phyloP scores from a whole-genome alignment of 441 rosid species.

The Croton setiger region DNA sequence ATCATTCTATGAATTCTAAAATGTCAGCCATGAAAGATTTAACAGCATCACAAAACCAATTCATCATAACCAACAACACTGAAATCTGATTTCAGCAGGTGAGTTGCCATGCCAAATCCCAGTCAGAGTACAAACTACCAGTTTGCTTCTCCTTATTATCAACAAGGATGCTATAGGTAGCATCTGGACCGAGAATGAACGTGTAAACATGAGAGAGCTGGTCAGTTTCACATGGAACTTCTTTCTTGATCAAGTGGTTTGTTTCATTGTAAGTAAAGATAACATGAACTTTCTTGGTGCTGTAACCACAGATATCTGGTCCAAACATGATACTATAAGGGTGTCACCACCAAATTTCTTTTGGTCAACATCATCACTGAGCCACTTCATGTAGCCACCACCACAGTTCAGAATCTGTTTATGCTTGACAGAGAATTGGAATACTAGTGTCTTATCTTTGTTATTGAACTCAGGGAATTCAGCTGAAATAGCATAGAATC shows the following conservation, averaged over 20 bases:
- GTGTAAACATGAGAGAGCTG: slow-evolving; percentile 93
- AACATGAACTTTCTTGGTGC: slow-evolving; percentile 94
- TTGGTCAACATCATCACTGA: slow-evolving; percentile 76
- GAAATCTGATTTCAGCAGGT: too few relatives aligned
- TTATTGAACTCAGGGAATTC: slow-evolving; percentile 81
- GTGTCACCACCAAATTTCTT: slow-evolving; percentile 91
- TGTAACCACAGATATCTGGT: slow-evolving; percentile 93
- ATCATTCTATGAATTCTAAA: too few relatives aligned
- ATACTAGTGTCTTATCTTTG: slow-evolving; percentile 68
- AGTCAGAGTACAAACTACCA: slow-evolving; percentile 83
- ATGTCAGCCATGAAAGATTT: too few relatives aligned
- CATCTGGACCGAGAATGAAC: slow-evolving; percentile 86
- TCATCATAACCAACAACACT: too few relatives aligned
- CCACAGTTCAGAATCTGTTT: slow-evolving; percentile 94
- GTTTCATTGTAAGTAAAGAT: slow-evolving; percentile 71
- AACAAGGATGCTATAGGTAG: slow-evolving; percentile 80
- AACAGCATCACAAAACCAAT: too few relatives aligned
- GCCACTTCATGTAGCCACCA: slow-evolving; percentile 82
- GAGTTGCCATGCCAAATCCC: too few relatives aligned
- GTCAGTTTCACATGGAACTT: slow-evolving; percentile 96
- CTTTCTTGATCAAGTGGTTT: slow-evolving; percentile 94
- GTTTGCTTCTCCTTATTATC: slow-evolving; percentile 92
- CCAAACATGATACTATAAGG: slow-evolving; percentile 95
- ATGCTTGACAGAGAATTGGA: slow-evolving; percentile 74
- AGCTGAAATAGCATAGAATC: slow-evolving; percentile 85